Percentiles rank a stretch among this genome's conserved stretches.
Conservation (phyloP, 257 asterid genomes). For the Eustoma russellianum region DNA sequence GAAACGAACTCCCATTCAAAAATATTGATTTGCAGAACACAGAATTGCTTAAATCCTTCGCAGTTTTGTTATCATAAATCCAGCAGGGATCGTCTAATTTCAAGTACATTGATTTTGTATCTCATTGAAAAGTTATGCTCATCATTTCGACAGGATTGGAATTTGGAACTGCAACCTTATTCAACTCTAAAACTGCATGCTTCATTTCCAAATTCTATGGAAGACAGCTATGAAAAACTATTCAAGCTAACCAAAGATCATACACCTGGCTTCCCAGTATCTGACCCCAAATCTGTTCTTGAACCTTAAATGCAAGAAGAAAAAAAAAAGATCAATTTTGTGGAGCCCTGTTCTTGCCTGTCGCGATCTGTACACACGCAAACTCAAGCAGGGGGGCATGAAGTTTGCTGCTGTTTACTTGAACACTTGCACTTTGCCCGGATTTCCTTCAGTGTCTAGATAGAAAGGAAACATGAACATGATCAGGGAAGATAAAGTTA, state of each 20-base stretch:
- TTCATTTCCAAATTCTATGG: too few relatives aligned
- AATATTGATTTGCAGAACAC: too few relatives aligned
- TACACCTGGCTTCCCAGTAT: not conserved
- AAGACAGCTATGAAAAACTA: not conserved
- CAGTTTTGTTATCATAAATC: too few relatives aligned
- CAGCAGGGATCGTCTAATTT: too few relatives aligned
- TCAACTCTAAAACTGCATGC: too few relatives aligned
- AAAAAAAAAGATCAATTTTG: not conserved
- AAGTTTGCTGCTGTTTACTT: not conserved
- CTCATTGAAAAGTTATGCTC: too few relatives aligned
- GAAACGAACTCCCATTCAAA: too few relatives aligned
- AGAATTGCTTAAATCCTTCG: too few relatives aligned
- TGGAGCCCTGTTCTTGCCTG: too few relatives aligned
- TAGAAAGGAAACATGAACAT: constrained; percentile 2
- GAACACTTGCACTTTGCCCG: constrained; percentile 58
- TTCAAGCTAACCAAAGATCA: not conserved
- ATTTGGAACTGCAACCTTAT: not conserved
- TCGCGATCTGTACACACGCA: constrained; percentile 12
- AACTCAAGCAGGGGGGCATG: constrained; percentile 1
- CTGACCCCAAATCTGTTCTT: not conserved
- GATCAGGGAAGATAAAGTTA: constrained; percentile 10
- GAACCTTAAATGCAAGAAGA: not conserved
- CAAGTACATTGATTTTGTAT: too few relatives aligned
- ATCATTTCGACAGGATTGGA: too few relatives aligned
- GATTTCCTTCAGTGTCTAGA: constrained; percentile 55